phyloP scores from a whole-genome alignment of 2,329 filamentous ascomycete genomes.

The Paecilomyces niveus region DNA sequence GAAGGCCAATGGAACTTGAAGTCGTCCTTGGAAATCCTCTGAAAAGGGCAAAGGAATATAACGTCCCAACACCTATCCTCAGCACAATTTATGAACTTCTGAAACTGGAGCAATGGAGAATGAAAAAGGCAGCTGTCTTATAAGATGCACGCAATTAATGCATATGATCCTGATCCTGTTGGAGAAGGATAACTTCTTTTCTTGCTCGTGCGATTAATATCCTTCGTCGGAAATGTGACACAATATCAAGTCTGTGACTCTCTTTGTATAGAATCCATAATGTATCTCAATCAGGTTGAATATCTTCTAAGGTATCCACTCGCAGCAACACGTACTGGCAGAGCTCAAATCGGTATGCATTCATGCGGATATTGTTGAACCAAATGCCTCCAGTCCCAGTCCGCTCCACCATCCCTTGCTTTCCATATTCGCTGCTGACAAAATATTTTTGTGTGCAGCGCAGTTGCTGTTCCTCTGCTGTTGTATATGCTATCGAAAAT shows the following conservation, averaged over 20 bases:
- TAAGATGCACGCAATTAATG: too few species aligned
- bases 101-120: slow-evolving; percentile 21
- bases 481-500: slow-evolving; percentile 19
- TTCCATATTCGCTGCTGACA: slow-evolving; percentile 20
- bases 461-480: slow-evolving; percentile 18
- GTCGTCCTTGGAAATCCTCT: slow-evolving; percentile 67
- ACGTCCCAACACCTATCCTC: slow-evolving; percentile 59
- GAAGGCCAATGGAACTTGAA: slow-evolving; percentile 61
- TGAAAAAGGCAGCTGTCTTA: neutral
- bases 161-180: too few species aligned
- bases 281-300: too few species aligned
- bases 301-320: too few species aligned
- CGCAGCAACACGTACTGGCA: neutral
- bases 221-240: too few species aligned
- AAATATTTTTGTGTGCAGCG: slow-evolving; percentile 17
- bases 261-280: too few species aligned
- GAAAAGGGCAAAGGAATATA: slow-evolving; percentile 54
- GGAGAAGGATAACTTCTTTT: too few species aligned
- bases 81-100: slow-evolving; percentile 62
- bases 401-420: slow-evolving; percentile 15
- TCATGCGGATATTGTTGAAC: slow-evolving; percentile 19
- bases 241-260: too few species aligned
- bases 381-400: slow-evolving; percentile 25
- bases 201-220: too few species aligned
- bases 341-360: slow-evolving; percentile 21